Evolutionary conservation across 2,329 filamentous ascomycete genomes (phyloP), one percentile per base, ranked within the genome.

Genomic region (Ophiostoma himal-ulmi): DNA sequence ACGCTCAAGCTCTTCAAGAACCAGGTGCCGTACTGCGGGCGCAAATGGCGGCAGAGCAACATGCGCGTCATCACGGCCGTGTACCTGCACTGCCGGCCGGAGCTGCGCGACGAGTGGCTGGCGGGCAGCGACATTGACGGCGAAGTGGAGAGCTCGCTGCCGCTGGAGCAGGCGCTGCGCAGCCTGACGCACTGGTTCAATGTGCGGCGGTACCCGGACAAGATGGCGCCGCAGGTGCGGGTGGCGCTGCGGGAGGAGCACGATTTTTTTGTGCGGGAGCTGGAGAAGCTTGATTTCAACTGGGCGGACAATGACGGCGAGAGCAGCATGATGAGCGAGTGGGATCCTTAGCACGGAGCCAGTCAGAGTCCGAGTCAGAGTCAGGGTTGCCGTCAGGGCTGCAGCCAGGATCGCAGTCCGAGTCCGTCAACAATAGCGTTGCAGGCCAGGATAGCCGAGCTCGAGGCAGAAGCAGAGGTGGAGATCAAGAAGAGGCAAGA

Each of bases 51-150:
- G 17, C 95, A 98, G 81, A 89, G 89, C 75, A 98, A 99, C 80
- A 99, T 99, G 95, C 91, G 94, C 70, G 94, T 98, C 77, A 99
- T 99, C 77, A 99, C 95, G 0, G 93, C 94, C 3, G 92, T 99
- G 1, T 99, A 97, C 79, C 84, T 99, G 67, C 92, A 97, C 80
- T 97, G 94, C 77, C 86, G 93, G 8, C 94, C 94, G 0, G 94
- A 98, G 78, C 84, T 99, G 65, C 86, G 94, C 39, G 95, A 99
- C 77, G 95, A 97, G 80, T 98, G 95, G 94, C 85, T 98, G 0
- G 89, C 92, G 0, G 94, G 94, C 5, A 91, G 90, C 72, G 94
- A 97, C 77, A 89, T 98, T 1, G 95, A 99, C 76, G 92, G 91
- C 0, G 94, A 97, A 75, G 93, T 98, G 1, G 95, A 98, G 77